Percentiles rank a stretch among this genome's conserved stretches.
Conservation (phyloP, 2,329 filamentous ascomycete genomes). For the Septoria petroselini region DNA sequence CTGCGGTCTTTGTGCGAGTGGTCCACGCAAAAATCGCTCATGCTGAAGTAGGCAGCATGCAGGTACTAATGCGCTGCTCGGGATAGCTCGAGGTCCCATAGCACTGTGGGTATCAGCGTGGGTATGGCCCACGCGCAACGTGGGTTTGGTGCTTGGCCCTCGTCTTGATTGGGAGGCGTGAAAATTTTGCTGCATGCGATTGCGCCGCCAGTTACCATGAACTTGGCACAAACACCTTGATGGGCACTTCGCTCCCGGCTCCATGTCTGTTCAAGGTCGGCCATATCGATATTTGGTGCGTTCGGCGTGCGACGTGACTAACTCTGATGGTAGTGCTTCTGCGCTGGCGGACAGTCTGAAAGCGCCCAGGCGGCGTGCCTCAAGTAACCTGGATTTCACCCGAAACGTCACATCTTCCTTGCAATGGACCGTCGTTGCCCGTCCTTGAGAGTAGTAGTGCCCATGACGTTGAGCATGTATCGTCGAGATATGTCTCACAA, state of each 20-base stretch:
- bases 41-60: slow-evolving; percentile 5
- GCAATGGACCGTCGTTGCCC: no score
- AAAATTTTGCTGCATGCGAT: slow-evolving; percentile 3
- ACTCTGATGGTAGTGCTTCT: not conserved
- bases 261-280: not conserved
- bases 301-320: not conserved
- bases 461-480: no score
- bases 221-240: slow-evolving; percentile 10
- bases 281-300: not conserved
- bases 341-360: not conserved
- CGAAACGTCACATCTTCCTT: slow-evolving; percentile 17
- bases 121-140: slow-evolving; percentile 3
- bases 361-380: no score
- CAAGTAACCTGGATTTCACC: slow-evolving; percentile 1
- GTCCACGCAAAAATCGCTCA: slow-evolving; percentile 1
- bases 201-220: not conserved
- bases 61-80: not conserved
- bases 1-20: slow-evolving; percentile 6
- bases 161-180: slow-evolving; percentile 1
- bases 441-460: no score
- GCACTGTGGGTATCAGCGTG: slow-evolving; percentile 3
- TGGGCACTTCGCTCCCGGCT: slow-evolving; percentile 4
- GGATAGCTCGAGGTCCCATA: not conserved
- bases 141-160: slow-evolving; percentile 8
- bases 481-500: no score